A percentile compares a stretch with the other conserved stretches of the same genome.
Conservation (phyloP, 148 eudicot species). For the Camellia lanceoleosa region DNA sequence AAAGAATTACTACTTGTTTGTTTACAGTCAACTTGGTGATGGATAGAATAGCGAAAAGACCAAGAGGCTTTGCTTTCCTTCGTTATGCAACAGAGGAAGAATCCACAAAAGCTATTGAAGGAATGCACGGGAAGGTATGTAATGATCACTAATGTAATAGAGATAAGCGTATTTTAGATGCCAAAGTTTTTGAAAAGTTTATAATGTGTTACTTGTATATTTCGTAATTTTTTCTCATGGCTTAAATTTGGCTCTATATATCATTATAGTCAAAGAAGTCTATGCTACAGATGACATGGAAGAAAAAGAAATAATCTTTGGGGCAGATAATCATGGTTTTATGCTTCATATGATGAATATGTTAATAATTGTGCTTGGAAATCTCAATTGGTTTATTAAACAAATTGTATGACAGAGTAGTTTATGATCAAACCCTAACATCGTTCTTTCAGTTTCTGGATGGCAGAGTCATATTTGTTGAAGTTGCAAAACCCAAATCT, state of each 20-base stretch:
- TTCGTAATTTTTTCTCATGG: background rate
- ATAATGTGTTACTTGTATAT: background rate
- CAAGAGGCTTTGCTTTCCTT: slow-evolving; percentile 86
- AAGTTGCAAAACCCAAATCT: slow-evolving; percentile 68
- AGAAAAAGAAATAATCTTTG: background rate
- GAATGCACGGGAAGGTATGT: slow-evolving; percentile 91
- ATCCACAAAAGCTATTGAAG: slow-evolving; percentile 72
- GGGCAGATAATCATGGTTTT: background rate
- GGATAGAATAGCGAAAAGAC: slow-evolving; percentile 80
- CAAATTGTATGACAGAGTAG: background rate
- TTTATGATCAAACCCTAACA: background rate
- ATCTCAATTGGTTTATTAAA: too few relatives aligned
- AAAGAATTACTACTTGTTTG: background rate
- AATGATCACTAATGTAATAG: background rate
- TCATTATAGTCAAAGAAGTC: background rate
- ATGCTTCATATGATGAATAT: background rate
- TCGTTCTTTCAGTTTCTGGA: slow-evolving; percentile 63
- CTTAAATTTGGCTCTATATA: background rate
- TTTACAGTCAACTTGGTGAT: slow-evolving; percentile 75
- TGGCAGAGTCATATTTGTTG: slow-evolving; percentile 89
- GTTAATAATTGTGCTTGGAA: too few relatives aligned
- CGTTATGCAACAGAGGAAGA: slow-evolving; percentile 74
- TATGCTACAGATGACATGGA: background rate
- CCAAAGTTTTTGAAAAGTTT: background rate
- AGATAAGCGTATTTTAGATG: background rate